Evolutionary conservation across 116 monocot species (phyloP).

Genomic region (Iris pallida): DNA sequence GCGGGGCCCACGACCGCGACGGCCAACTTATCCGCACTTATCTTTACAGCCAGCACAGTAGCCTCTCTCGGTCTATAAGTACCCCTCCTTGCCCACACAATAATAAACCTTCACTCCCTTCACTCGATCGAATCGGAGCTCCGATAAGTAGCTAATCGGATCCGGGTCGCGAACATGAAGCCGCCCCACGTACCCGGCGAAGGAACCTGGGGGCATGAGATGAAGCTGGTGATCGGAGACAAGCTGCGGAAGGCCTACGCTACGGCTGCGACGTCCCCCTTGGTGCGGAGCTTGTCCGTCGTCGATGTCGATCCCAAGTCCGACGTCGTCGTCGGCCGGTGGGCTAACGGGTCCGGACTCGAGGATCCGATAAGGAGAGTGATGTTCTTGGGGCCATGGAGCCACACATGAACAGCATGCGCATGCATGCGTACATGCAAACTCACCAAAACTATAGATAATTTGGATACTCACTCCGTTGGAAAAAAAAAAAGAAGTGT

Average conservation of each 20-base stretch:
- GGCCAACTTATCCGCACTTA: too few species aligned
- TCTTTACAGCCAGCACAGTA: too few species aligned
- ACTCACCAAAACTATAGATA: too few species aligned
- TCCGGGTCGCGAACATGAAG: neutral
- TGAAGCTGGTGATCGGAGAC: slow-evolving; percentile 30
- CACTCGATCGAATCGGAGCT: slow-evolving; percentile 1
- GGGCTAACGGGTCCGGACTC: neutral
- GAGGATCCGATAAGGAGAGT: slow-evolving; percentile 30
- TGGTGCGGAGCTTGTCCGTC: neutral
- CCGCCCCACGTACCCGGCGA: slow-evolving; percentile 19
- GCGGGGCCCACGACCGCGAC: too few species aligned
- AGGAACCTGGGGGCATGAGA: slow-evolving; percentile 16
- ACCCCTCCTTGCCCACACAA: neutral
- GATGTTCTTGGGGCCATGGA: slow-evolving; percentile 28
- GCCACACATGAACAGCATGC: slow-evolving; percentile 4
- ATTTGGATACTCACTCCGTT: too few species aligned
- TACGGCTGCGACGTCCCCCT: neutral
- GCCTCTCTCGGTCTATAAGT: slow-evolving; percentile 3
- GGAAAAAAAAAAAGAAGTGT: too few species aligned
- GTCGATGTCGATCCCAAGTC: neutral
- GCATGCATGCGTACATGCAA: too few species aligned
- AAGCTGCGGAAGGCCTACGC: slow-evolving; percentile 26
- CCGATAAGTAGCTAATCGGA: neutral
- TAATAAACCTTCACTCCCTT: neutral
- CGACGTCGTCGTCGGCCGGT: neutral